Percentiles rank a stretch among this genome's conserved stretches.
Evolutionary conservation across 2,329 filamentous ascomycete species (phyloP).

Genomic region (Monosporascus ibericus): DNA sequence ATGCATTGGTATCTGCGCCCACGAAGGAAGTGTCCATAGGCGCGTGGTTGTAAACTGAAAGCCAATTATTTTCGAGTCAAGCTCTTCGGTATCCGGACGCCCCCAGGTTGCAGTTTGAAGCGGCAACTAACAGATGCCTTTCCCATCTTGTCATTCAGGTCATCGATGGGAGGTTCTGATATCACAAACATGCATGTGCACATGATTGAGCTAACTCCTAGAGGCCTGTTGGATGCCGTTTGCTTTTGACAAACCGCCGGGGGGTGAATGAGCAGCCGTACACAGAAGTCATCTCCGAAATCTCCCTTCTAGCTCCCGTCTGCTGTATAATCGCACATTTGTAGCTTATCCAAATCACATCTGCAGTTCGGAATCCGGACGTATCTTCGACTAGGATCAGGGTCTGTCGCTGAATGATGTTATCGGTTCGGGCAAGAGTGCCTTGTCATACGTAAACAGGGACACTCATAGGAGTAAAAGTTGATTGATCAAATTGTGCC

Average conservation of each 20-base stretch:
- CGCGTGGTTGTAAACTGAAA: not conserved
- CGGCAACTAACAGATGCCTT: not conserved
- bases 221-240: not conserved
- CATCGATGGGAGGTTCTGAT: not conserved
- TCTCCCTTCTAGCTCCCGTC: not conserved
- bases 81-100: not conserved
- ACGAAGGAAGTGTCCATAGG: too few species aligned
- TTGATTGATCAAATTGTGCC: too few species aligned
- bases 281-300: not conserved
- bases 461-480: too few species aligned
- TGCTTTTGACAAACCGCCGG: not conserved
- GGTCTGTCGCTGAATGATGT: not conserved
- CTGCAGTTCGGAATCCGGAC: not conserved
- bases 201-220: not conserved
- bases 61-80: not conserved
- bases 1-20: too few species aligned
- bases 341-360: not conserved
- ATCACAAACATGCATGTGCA: not conserved
- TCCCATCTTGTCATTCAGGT: not conserved
- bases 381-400: not conserved
- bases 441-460: not conserved
- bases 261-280: not conserved
- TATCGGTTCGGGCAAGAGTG: not conserved
- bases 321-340: not conserved
- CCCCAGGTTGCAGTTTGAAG: not conserved